phyloP scores from a whole-genome alignment of 352 stramenopile species.

The Pythium scleroteichum region DNA sequence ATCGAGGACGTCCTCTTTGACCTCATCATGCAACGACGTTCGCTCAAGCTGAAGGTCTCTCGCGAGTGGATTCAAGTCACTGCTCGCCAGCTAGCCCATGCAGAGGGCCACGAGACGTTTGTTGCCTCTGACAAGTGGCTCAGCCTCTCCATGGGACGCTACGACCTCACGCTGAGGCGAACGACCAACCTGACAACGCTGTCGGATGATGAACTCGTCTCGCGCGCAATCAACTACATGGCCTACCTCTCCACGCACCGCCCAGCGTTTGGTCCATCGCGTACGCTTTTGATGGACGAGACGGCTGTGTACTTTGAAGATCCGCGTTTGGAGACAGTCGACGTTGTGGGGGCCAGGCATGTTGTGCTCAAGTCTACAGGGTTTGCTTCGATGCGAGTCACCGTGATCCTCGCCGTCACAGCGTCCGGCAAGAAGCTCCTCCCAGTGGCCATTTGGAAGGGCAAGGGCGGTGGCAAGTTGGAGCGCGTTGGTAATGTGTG shows the following conservation, averaged over 20 bases:
- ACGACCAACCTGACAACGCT: conserved; percentile 5
- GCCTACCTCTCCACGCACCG: not conserved
- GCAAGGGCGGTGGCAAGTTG: not conserved
- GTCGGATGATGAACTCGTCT: not conserved
- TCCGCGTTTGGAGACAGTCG: conserved; percentile 15
- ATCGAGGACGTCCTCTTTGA: not conserved
- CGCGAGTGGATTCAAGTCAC: not conserved
- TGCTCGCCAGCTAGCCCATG: not conserved
- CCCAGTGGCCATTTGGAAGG: not conserved
- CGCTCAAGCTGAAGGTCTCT: not conserved
- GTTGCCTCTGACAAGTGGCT: conserved; percentile 3
- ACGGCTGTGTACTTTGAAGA: conserved; percentile 36
- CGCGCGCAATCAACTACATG: not conserved
- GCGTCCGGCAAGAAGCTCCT: conserved; percentile 18
- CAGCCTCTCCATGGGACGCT: not conserved
- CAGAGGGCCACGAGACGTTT: not conserved
- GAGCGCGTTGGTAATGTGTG: not conserved
- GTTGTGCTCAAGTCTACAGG: conserved; percentile 30
- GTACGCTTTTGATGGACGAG: conserved; percentile 31
- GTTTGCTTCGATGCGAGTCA: conserved; percentile 31
- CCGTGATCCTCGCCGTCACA: conserved; percentile 17
- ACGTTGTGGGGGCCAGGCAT: conserved; percentile 23
- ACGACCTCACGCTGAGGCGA: not conserved
- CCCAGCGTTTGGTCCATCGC: conserved; percentile 13
- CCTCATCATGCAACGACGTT: not conserved